Evolutionary conservation across 225 moss, liverwort and hornwort genomes (phyloP), one percentile per base, ranked within the genome.

Genomic region (Lunularia cruciata): DNA sequence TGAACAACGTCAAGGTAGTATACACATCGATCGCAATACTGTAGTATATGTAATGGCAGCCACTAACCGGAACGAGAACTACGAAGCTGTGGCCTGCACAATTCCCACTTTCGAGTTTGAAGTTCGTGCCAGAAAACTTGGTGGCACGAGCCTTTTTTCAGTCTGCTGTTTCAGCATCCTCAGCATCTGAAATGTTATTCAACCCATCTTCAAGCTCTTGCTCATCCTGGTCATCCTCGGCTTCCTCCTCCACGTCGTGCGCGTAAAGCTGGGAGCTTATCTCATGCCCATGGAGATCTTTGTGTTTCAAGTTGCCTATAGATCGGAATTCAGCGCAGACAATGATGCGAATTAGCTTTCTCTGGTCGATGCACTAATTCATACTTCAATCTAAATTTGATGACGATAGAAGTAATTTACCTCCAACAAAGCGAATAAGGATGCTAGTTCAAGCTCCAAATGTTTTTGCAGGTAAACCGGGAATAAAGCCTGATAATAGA

Each of bases 211-310:
- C 69, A 30, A 31, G 26, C 9, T 69, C 69, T 42, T 52, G 31
- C 22, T 68, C 67, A n/a, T 53, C 61, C 32, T 36, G 31, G 52
- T 61, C 60, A 40, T 40, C 67, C 30, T 49, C 52, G 4, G 58
- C 74, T 48, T 79, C 73, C 26, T 83, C 80, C 7, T 86, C 86
- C 4, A 84, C 81, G 45, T 80, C 77, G 51, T 63, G 83, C 28
- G 76, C 76, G 52, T 83, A 85, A 31, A 90, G 70, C 75, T 93
- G 90, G 31, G 92, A 93, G 42, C 86, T 84, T 45, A 90, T 75
- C 74, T 86, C 90, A 76, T 82, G 92, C 34, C 92, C 92, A 73
- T 90, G 92, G 80, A 93, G 80, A 75, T 90, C 88, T 65, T 90
- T 93, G 45, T 93, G 92, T 62, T 90, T 90, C 57, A 90, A 69